phyloP scores from a whole-genome alignment of 257 asterid genomes.

The Cinchona pubescens region DNA sequence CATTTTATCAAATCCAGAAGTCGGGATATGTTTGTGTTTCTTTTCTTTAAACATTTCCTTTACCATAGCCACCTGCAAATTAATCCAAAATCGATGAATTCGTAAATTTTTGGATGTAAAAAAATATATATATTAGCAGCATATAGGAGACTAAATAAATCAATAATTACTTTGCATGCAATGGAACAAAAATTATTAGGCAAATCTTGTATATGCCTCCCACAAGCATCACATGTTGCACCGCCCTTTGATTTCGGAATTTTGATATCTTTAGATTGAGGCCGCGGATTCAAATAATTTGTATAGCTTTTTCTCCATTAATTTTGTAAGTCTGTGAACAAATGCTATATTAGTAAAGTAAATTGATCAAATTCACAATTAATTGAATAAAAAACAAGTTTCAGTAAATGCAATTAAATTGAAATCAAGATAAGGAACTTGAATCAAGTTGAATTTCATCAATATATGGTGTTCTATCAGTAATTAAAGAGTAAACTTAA shows the following conservation, averaged over 20 bases:
- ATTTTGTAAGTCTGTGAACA: slow-evolving; percentile 60
- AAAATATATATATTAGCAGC: not conserved
- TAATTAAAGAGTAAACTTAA: no score
- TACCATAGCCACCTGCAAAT: slow-evolving; percentile 38
- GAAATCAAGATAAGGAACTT: not conserved
- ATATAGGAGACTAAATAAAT: not conserved
- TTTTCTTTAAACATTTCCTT: slow-evolving; percentile 21
- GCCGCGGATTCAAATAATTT: slow-evolving; percentile 70
- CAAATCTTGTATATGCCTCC: slow-evolving; percentile 65
- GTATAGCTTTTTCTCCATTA: slow-evolving; percentile 78
- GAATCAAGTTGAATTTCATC: no score
- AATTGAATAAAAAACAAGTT: not conserved
- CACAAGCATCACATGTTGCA: slow-evolving; percentile 58
- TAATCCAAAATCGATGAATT: not conserved
- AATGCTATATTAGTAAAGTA: not conserved
- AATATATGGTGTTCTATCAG: no score
- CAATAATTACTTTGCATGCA: slow-evolving; percentile 62
- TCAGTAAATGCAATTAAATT: not conserved
- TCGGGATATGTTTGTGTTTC: slow-evolving; percentile 5
- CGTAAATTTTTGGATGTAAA: no score
- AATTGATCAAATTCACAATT: no score
- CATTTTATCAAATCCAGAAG: slow-evolving; percentile 15
- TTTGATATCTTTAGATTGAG: slow-evolving; percentile 52
- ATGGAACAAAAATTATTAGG: slow-evolving; percentile 73
- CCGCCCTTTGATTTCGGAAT: slow-evolving; percentile 45